Evolutionary conservation across 2,329 filamentous ascomycete genomes (phyloP).

Genomic region (Ophiosphaerella herpotricha): DNA sequence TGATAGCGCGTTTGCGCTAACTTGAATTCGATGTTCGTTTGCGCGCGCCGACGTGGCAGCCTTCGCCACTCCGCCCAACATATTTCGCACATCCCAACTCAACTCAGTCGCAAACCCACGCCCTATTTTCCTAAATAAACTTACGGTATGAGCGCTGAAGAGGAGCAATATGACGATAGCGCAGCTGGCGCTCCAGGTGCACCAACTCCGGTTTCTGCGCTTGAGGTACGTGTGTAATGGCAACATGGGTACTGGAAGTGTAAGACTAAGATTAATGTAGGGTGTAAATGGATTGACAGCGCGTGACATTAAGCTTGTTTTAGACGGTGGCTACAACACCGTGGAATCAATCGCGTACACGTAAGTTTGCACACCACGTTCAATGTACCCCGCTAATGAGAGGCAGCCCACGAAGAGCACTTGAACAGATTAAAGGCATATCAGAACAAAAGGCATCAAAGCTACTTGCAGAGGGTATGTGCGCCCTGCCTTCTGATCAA

Average conservation of each 20-base stretch:
- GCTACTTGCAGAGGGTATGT: slow-evolving; percentile 80
- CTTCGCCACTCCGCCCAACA: slow-evolving; percentile 15
- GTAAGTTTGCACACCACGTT: slow-evolving; percentile 48
- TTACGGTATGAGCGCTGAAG: slow-evolving; percentile 54
- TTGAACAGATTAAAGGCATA: slow-evolving; percentile 97
- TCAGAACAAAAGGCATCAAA: slow-evolving; percentile 96
- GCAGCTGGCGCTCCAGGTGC: slow-evolving; percentile 82
- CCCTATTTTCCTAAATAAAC: not conserved
- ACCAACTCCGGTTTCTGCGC: slow-evolving; percentile 82
- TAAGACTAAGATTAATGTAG: slow-evolving; percentile 52
- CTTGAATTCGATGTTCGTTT: not conserved
- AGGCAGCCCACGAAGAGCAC: slow-evolving; percentile 66
- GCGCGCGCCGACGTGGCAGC: slow-evolving; percentile 6
- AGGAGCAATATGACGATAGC: slow-evolving; percentile 68
- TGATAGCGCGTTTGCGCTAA: slow-evolving; percentile 33
- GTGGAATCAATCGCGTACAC: slow-evolving; percentile 97
- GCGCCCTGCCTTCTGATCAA: not conserved
- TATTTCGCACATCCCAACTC: slow-evolving; percentile 4
- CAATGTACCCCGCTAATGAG: slow-evolving; percentile 24
- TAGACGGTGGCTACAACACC: slow-evolving; percentile 92
- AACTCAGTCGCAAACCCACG: not conserved
- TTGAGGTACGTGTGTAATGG: slow-evolving; percentile 71
- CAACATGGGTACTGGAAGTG: too few relatives aligned
- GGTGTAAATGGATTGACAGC: slow-evolving; percentile 89
- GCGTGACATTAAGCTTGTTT: slow-evolving; percentile 88